Percentiles rank a stretch among this genome's conserved stretches.
These are phyloP conservation scores for Neopestalotiopsis sp. DNA, from an alignment of 2,329 filamentous ascomycete genomes.

Conservation along the genomic window DNA sequence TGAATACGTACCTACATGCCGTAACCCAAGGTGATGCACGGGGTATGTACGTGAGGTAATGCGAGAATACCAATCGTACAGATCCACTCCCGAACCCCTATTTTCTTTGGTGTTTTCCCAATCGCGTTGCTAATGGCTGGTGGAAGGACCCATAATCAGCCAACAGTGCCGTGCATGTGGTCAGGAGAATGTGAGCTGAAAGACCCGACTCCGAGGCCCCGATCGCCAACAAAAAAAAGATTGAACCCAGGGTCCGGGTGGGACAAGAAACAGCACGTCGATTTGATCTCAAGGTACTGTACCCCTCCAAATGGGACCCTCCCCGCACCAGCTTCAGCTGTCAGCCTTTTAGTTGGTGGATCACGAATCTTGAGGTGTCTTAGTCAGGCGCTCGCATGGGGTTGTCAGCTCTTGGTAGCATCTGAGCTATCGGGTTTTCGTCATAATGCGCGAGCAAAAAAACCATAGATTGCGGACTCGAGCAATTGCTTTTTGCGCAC, in stretches of 20 bases:
- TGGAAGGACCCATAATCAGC: neutral
- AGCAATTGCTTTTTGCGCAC: neutral
- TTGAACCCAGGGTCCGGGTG: neutral
- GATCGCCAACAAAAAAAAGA: neutral
- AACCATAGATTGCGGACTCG: too few species aligned
- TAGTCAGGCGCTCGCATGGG: neutral
- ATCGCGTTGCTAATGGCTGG: neutral
- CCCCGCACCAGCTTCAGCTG: constrained; percentile 1
- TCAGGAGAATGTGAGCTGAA: neutral
- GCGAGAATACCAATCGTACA: neutral
- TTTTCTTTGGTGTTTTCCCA: neutral
- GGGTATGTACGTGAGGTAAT: too few species aligned
- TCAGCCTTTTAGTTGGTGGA: neutral
- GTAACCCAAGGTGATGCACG: too few species aligned
- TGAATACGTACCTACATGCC: too few species aligned
- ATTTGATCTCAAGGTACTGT: neutral
- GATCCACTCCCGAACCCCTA: neutral
- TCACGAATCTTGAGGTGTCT: neutral
- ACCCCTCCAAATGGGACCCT: neutral
- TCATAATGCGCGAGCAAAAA: neutral
- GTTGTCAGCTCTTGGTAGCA: neutral
- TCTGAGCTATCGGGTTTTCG: neutral
- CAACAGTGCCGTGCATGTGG: neutral
- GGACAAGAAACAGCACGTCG: neutral
- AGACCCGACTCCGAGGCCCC: neutral